Conservation (phyloP, 768 basidiomycete species). For the Boletus sp. region DNA sequence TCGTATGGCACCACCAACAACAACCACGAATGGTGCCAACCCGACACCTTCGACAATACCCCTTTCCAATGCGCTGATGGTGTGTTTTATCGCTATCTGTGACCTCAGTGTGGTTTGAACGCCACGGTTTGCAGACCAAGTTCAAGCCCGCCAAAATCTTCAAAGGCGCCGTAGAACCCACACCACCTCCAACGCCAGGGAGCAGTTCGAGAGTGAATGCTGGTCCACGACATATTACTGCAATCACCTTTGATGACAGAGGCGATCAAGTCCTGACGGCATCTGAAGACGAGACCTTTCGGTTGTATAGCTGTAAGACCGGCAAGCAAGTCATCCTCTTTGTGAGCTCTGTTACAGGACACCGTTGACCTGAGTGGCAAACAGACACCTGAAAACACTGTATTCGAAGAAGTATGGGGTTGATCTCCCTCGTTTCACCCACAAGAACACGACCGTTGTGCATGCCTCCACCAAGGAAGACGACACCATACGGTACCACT, state of each 20-base stretch:
- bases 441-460: constrained; percentile 79
- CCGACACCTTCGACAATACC: constrained; percentile 35
- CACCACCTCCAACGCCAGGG: constrained; percentile 46
- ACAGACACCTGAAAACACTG: constrained; percentile 70
- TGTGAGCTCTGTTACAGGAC: constrained; percentile 10
- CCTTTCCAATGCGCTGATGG: constrained; percentile 52
- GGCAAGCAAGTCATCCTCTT: constrained; percentile 78
- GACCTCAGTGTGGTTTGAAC: not conserved
- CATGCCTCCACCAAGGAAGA: constrained; percentile 95
- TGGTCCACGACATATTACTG: constrained; percentile 76
- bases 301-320: constrained; percentile 81
- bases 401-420: constrained; percentile 97
- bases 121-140: constrained; percentile 46
- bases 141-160: constrained; percentile 90
- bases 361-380: constrained; percentile 27
- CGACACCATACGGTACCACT: constrained; percentile 92
- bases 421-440: constrained; percentile 91
- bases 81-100: constrained; percentile 21
- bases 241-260: constrained; percentile 85
- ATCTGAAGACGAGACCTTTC: constrained; percentile 89
- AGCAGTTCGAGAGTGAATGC: constrained; percentile 32
- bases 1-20: constrained; percentile 42
- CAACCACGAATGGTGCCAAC: constrained; percentile 33
- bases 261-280: constrained; percentile 86
- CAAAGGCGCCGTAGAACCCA: constrained; percentile 69